These are phyloP conservation scores for Sorghum bicolor DNA, from an alignment of 176 grass and related monocot genomes.

Conservation along the genomic window DNA sequence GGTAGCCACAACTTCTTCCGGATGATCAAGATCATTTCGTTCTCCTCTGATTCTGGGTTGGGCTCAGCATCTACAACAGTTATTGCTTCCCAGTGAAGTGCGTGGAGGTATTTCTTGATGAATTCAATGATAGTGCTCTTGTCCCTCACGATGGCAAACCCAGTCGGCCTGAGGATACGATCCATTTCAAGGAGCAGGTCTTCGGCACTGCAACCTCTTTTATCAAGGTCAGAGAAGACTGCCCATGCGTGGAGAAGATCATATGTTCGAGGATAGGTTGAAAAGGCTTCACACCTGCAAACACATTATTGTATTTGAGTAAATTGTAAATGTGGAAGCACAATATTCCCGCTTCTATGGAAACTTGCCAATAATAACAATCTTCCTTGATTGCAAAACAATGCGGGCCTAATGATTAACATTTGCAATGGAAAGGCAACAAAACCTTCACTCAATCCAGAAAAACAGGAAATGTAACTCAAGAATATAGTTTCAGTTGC, in stretches of 20 bases:
- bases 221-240: conserved; percentile 90
- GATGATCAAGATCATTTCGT: conserved; percentile 73
- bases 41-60: conserved; percentile 65
- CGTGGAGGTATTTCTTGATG: conserved; percentile 69
- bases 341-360: neutral
- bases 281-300: conserved; percentile 94
- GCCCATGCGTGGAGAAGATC: conserved; percentile 98
- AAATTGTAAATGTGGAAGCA: neutral
- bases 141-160: conserved; percentile 87
- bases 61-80: conserved; percentile 61
- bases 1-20: conserved; percentile 75
- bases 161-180: conserved; percentile 77
- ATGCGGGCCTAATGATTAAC: neutral
- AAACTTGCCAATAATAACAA: neutral
- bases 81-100: conserved; percentile 81
- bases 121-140: conserved; percentile 67
- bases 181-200: conserved; percentile 97
- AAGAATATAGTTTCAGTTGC: neutral
- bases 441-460: conserved; percentile 2
- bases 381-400: conserved; percentile 5
- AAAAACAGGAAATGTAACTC: neutral
- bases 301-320: conserved; percentile 19
- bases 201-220: conserved; percentile 89
- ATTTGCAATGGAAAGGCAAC: conserved; percentile 1
- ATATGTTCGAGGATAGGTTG: conserved; percentile 97